Base-by-base conservation (phyloP, 257 asterid genomes). In the Dorcoceras hygrometricum region DNA sequence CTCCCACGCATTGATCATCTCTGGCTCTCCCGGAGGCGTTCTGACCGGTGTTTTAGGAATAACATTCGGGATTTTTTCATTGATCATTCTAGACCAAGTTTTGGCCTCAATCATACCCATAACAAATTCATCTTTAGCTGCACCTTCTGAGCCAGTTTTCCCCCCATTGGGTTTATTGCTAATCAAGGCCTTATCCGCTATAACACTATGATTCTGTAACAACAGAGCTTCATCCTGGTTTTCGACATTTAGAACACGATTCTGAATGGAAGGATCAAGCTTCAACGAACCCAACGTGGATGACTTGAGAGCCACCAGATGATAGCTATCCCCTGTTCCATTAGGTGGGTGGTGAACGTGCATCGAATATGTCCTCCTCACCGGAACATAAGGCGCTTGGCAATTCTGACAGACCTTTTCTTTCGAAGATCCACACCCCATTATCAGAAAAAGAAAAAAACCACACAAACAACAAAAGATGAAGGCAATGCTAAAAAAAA, bases 401-500 rank as follows among this genome's bases (percentile, higher is more conserved):
- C 97, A 93, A 10, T 87, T 86, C 79, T 72, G 82, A 76, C 99
- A 93, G 0, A 85, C 79, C 51, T 63, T 81, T 14, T 43, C 71
- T 73, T 86, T 93, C 69, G 99, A 93, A 62, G 89, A 63, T 6
- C 86, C 89, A 73, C 99, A 93, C 23, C 99, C 99, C 99, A 93
- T 92, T 56, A 26, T 32, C 58, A 12, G 54, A 70, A 27, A 63
- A 46, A 23, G 22, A 19, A 36, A 50, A 19, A 23, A 43, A 39
- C 9, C 70, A 11, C 29, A 43, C 46, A 63, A n/a, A 62, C 58
- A 65, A 43, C 26, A 54, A 32, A 39, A 36, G 63, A 72, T 22
- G 48, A 39, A 72, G 27, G 20, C 32, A 31, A 24, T 4, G 54
- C 10, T 3, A 6, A 51, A 60, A 70, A 19, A 3, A 4, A 39